Conservation (phyloP, 1,139 yeast species). For the Saccharomycopsis phalli region DNA sequence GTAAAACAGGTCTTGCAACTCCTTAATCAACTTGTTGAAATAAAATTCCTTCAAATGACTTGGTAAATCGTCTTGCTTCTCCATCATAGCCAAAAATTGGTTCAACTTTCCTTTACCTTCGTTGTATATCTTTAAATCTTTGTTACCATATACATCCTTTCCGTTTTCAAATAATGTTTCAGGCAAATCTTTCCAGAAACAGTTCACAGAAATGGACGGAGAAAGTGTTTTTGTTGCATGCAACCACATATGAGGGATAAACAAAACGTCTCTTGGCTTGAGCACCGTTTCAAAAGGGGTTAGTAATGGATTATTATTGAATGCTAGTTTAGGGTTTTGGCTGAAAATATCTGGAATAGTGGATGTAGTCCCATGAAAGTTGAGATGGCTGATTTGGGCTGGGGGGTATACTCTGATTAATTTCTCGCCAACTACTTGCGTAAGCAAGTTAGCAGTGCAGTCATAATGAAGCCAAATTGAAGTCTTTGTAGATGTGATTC, state of each 20-base stretch:
- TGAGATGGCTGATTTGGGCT: constrained; percentile 25
- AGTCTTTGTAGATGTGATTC: constrained; percentile 28
- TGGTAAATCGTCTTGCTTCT: constrained; percentile 9
- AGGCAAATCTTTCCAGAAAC: constrained; percentile 29
- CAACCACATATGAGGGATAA: constrained; percentile 31
- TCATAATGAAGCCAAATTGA: constrained; percentile 33
- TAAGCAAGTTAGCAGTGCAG: constrained; percentile 30
- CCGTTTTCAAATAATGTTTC: constrained; percentile 26
- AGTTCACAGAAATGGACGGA: constrained; percentile 29
- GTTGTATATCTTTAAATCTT: constrained; percentile 29
- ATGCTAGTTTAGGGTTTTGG: constrained; percentile 20
- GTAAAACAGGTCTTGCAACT: background rate
- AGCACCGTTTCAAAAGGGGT: constrained; percentile 27
- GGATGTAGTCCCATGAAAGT: constrained; percentile 30
- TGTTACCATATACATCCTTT: constrained; percentile 31
- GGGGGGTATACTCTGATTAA: constrained; percentile 30
- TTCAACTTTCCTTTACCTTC: constrained; percentile 24
- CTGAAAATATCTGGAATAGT: constrained; percentile 27
- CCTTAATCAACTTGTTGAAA: constrained; percentile 11
- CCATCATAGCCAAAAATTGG: background rate
- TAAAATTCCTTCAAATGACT: constrained; percentile 17
- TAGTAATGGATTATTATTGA: constrained; percentile 20
- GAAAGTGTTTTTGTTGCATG: constrained; percentile 29
- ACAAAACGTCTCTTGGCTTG: constrained; percentile 31
- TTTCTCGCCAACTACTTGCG: constrained; percentile 30